A percentile compares a stretch with the other conserved stretches of the same genome.
phyloP scores from a whole-genome alignment of 1,139 yeast genomes.

The Protomyces inouyei region DNA sequence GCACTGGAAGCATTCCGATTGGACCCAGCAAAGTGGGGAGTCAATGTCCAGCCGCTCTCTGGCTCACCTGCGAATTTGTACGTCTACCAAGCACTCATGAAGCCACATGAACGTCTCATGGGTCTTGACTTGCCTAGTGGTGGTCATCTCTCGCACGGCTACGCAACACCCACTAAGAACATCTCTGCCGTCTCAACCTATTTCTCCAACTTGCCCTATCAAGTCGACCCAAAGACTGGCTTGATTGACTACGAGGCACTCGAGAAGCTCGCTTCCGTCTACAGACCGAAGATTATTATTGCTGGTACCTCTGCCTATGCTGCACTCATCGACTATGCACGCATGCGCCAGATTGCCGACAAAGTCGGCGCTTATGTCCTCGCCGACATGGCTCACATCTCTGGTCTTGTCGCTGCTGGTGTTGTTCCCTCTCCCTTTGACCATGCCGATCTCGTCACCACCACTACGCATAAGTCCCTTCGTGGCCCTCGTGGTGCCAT shows the following conservation, averaged over 20 bases:
- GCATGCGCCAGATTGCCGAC: conserved; percentile 95
- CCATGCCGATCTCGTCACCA: conserved; percentile 94
- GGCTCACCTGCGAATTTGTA: conserved; percentile 98
- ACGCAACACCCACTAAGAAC: conserved; percentile 92
- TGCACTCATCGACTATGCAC: conserved; percentile 87
- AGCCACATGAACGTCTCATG: conserved; percentile 30
- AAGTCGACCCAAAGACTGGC: conserved; percentile 86
- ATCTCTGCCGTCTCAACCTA: conserved; percentile 94
- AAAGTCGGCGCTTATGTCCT: conserved; percentile 92
- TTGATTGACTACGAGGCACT: conserved; percentile 91
- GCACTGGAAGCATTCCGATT: conserved; percentile 83
- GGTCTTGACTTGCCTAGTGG: conserved; percentile 58
- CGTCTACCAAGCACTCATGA: conserved; percentile 63
- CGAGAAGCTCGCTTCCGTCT: conserved; percentile 80
- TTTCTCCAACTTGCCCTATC: conserved; percentile 97
- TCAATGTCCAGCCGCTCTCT: conserved; percentile 87
- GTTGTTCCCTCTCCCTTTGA: conserved; percentile 95
- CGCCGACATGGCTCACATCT: conserved; percentile 98
- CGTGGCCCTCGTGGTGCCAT: conserved; percentile 99
- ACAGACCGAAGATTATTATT: conserved; percentile 90
- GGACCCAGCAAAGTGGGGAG: conserved; percentile 89
- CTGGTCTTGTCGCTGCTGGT: conserved; percentile 82
- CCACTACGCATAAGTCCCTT: conserved; percentile 95
- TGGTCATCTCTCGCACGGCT: conserved; percentile 97
- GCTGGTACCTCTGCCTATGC: conserved; percentile 99